Percentiles rank a stretch among this genome's conserved stretches.
Conservation (phyloP, 2,329 filamentous ascomycete species). For the Didymella sp. region DNA sequence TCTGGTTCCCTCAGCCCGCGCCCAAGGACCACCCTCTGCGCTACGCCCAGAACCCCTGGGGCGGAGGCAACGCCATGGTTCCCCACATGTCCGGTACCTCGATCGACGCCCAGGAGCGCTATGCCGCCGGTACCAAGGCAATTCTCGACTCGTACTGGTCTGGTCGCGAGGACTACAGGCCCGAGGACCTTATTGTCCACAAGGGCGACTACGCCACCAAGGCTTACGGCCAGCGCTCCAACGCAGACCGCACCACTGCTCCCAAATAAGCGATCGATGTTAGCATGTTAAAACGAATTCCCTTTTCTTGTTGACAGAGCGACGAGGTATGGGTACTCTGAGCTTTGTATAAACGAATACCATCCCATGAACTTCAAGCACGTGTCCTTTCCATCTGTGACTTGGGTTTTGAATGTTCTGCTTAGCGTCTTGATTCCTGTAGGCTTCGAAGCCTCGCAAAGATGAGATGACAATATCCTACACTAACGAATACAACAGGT, state of each 20-base stretch:
- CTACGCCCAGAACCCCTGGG: conserved; percentile 91
- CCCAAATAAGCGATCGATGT: conserved; percentile 26
- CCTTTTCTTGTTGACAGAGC: conserved; percentile 26
- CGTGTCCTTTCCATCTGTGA: neutral
- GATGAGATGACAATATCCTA: too few relatives aligned
- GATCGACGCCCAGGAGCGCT: conserved; percentile 88
- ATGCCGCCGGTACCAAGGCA: conserved; percentile 84
- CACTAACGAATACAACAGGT: neutral
- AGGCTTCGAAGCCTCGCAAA: too few relatives aligned
- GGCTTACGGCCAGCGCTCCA: conserved; percentile 80
- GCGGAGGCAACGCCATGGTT: conserved; percentile 97
- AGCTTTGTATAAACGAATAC: conserved; percentile 36
- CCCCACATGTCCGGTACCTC: conserved; percentile 99
- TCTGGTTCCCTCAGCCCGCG: conserved; percentile 98
- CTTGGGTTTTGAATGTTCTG: too few relatives aligned
- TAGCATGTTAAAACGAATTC: conserved; percentile 30
- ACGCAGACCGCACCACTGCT: conserved; percentile 32
- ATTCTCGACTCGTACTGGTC: conserved; percentile 92
- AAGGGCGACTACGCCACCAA: conserved; percentile 93
- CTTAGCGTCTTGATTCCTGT: too few relatives aligned
- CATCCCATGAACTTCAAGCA: conserved; percentile 26
- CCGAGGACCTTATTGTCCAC: conserved; percentile 89
- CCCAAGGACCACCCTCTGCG: conserved; percentile 92
- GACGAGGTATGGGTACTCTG: conserved; percentile 20
- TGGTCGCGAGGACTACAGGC: conserved; percentile 85